Evolutionary conservation across 345 rosid genomes (phyloP), one percentile per base, ranked within the genome.

Genomic region (Cardamine occulta): DNA sequence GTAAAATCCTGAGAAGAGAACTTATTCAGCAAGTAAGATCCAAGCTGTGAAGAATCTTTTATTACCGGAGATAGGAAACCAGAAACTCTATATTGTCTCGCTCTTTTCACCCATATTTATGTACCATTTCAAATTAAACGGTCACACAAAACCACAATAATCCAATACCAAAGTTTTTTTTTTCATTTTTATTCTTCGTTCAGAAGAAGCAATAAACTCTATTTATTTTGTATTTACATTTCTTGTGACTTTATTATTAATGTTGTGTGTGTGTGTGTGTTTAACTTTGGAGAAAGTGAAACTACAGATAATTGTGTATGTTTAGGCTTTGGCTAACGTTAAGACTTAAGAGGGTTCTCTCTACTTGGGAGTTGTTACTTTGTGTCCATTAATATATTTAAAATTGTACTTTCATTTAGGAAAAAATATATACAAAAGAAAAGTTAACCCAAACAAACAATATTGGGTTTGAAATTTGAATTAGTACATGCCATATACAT

Each of bases 1-100:
- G 99, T 58, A 96, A 96, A 78, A 89, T 89, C 68, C 82, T 96
- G 62, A 87, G 98, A 77, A 84, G 93, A 76, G 94, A 88, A 75
- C 90, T 96, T 48, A 82, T 84, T 4, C 88, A 48, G 37, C 78
- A 87, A 85, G 88, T 83, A 21, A 73, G 84, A 81, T 28, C 31
- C 31, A 96, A 87, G 69, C 82, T 93, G 48, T 93, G 77, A 87
- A 66, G 40, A n/a, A 28, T 28, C 31, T 28, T 28, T 28, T 28
- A 28, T 28, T 28, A 4, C 31, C 31, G 31, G 31, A 28, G 31
- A 44, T 54, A 7, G 11, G 9, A 54, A 11, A 63, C 44, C 24
- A 9, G 7, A 66, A 57, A 35, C 59, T 67, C 8, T 67, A 8
- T 31, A 14, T 65, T 55, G 57, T 32, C 57, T 74, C 23, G 18